phyloP scores from a whole-genome alignment of 225 moss, liverwort and hornwort genomes.

The Pseudisothecium myosuroides region DNA sequence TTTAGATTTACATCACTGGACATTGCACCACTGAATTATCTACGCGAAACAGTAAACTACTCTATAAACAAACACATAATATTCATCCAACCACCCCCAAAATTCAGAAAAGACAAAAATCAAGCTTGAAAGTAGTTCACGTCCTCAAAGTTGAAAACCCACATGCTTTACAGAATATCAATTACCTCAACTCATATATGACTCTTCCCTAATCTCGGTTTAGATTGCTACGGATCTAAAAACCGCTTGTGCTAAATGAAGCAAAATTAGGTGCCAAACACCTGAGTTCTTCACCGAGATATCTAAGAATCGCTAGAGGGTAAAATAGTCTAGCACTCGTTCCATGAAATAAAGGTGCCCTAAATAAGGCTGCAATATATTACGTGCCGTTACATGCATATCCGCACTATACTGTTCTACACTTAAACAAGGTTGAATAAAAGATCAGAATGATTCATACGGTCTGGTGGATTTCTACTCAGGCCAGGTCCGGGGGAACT shows the following conservation, averaged over 20 bases:
- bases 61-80: not conserved
- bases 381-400: not conserved
- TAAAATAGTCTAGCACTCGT: not conserved
- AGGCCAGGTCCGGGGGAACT: not conserved
- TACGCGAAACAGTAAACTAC: not conserved
- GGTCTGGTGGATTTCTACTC: not conserved
- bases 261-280: not conserved
- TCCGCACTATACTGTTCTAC: not conserved
- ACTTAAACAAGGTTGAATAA: not conserved
- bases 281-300: constrained; percentile 3
- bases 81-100: not conserved
- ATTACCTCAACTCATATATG: not conserved
- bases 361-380: not conserved
- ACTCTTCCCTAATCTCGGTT: not conserved
- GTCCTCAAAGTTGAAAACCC: not conserved
- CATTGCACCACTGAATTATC: not conserved
- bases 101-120: not conserved
- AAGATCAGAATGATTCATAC: not conserved
- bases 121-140: not conserved
- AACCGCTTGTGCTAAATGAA: not conserved
- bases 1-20: constrained; percentile 7
- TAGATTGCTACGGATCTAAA: not conserved
- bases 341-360: not conserved
- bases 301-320: not conserved
- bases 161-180: not conserved